Base-by-base conservation (phyloP, 2,329 filamentous ascomycete genomes). In the Emydomyces testavorans region DNA sequence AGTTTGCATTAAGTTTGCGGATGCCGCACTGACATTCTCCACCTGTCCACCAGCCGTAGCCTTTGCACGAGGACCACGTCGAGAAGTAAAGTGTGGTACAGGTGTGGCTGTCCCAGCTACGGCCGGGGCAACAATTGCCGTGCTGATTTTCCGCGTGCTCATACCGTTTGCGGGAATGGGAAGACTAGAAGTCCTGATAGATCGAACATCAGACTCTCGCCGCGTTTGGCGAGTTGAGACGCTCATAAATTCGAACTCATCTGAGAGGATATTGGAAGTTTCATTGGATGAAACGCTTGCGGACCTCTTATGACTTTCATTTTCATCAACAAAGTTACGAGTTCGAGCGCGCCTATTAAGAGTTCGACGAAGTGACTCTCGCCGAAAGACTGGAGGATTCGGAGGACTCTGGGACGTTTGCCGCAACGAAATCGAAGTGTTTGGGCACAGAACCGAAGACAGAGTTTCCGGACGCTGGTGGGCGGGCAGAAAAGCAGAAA, bases 401-500 rank as follows among this genome's bases (percentile, higher is more conserved):
- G 74, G 74, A 15, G 74, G 74, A 21, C 74, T 77, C 53, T 76
- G 72, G 5, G 73, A 76, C 51, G 71, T 66, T 24, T 66, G 71
- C 35, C 71, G 68, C 15, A 70, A 59, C 2, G 73, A 76, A 5
- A 70, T 58, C 8, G 67, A 65, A 4, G 66, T 69, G 23, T 62
- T 62, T 34, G 67, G 65, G 23, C 66, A 60, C 5, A 66, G 53
- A 1, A 65, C 64, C 4, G 66, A 69, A 4, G 62, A 61, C 18
- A 64, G 49, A 6, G 60, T 58, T 15, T 68, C 66, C 16, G 64
- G 53, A 15, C 65, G 64, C 48, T 68, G 64, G 34, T 66, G 65
- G n/a, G 71, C 63, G 8, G 77, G 76, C 32, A 79, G 59, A 50
- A 80, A 79, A 1, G 74, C 73, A 29, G 76, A 71, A 3, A 79